A percentile compares a stretch with the other conserved stretches of the same genome.
Evolutionary conservation across 1,139 yeast genomes (phyloP).

Genomic region (Taphrina wiesneri): DNA sequence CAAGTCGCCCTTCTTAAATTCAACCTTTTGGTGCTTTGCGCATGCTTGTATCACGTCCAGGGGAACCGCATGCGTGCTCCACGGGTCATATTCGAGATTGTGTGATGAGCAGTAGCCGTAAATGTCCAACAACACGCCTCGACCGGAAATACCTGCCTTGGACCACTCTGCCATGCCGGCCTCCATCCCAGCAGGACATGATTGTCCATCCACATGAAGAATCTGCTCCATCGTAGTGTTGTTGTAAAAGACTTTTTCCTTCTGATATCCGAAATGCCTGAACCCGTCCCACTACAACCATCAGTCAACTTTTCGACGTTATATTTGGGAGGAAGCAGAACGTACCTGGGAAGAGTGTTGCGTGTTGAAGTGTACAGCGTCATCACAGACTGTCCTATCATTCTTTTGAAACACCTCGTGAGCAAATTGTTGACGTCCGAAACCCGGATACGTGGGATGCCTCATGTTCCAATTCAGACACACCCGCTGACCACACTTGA

Average conservation of each 20-base stretch:
- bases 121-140: conserved; percentile 45
- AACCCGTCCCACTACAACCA: conserved; percentile 44
- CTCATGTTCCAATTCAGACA: conserved; percentile 34
- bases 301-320: neutral
- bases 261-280: conserved; percentile 43
- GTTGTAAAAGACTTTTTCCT: conserved; percentile 41
- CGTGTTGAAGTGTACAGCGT: conserved; percentile 43
- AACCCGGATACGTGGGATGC: conserved; percentile 29
- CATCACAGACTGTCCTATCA: conserved; percentile 41
- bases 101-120: conserved; percentile 43
- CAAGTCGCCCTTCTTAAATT: conserved; percentile 43
- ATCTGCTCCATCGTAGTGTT: conserved; percentile 43
- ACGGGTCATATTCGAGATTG: conserved; percentile 42
- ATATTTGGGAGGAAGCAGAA: neutral
- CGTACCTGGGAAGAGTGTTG: conserved; percentile 44
- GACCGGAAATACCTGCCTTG: conserved; percentile 44
- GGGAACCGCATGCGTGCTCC: conserved; percentile 41
- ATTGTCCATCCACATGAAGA: conserved; percentile 36
- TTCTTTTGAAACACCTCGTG: conserved; percentile 21
- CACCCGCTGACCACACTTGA: conserved; percentile 30
- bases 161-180: conserved; percentile 42
- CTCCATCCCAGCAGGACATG: conserved; percentile 43
- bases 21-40: conserved; percentile 41
- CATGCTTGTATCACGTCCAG: conserved; percentile 41
- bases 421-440: conserved; percentile 15